A percentile compares a stretch with the other conserved stretches of the same genome.
Evolutionary conservation across 1,284 basidiomycete species (phyloP).

Genomic region (Papiliotrema nemorosa): DNA sequence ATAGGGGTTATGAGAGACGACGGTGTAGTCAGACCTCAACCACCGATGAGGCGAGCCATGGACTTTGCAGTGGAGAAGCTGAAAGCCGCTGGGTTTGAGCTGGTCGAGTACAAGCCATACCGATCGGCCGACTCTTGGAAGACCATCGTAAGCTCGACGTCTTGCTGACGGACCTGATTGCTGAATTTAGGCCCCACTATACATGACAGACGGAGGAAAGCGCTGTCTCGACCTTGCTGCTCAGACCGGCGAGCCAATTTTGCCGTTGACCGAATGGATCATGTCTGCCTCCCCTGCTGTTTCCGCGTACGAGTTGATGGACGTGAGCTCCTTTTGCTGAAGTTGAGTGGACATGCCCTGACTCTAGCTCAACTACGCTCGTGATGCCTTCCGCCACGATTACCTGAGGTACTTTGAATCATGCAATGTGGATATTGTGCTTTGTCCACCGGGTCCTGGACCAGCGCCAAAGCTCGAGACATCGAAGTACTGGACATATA

Average conservation of each 20-base stretch:
- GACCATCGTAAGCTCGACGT: conserved; percentile 14
- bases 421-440: conserved; percentile 33
- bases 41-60: conserved; percentile 38
- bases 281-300: no score
- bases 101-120: conserved; percentile 15
- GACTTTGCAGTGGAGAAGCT: conserved; percentile 22
- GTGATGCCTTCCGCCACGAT: conserved; percentile 12
- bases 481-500: conserved; percentile 53
- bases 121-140: conserved; percentile 18
- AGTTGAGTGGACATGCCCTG: no score
- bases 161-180: not conserved
- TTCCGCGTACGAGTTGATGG: no score
- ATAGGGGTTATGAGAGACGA: conserved; percentile 42
- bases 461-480: conserved; percentile 34
- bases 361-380: not conserved
- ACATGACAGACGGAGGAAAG: conserved; percentile 38
- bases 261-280: conserved; percentile 33
- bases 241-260: conserved; percentile 26
- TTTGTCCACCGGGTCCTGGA: conserved; percentile 33
- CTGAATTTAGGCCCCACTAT: conserved; percentile 11
- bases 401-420: conserved; percentile 26
- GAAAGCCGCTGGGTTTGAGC: conserved; percentile 6
- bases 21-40: conserved; percentile 30
- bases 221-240: conserved; percentile 16
- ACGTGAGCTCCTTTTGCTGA: not conserved